Percentiles rank a stretch among this genome's conserved stretches.
These are phyloP conservation scores for Wickerhamiella australiensis DNA, from an alignment of 805 yeast genomes.

Conservation along the genomic window DNA sequence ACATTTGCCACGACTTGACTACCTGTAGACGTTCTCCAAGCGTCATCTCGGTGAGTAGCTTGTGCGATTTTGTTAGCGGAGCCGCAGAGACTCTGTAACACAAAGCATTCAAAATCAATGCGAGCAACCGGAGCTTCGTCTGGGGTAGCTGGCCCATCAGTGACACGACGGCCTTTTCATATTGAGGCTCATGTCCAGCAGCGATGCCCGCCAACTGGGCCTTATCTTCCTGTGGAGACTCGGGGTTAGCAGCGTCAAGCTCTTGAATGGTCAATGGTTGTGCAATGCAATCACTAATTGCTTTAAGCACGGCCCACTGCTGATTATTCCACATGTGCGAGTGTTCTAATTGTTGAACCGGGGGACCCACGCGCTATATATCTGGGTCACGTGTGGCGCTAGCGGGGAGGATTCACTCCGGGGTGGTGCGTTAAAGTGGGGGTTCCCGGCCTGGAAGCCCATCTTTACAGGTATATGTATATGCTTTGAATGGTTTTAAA, in stretches of 20 bases:
- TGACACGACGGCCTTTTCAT: not conserved
- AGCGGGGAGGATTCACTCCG: not conserved
- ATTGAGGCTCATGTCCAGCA: not conserved
- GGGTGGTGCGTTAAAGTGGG: not conserved
- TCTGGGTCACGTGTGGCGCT: not conserved
- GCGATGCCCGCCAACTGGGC: not conserved
- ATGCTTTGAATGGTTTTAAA: too few relatives aligned
- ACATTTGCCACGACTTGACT: constrained; percentile 33
- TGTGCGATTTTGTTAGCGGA: constrained; percentile 19
- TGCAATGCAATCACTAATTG: constrained; percentile 4
- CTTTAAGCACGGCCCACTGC: constrained; percentile 7
- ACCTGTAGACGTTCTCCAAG: constrained; percentile 27
- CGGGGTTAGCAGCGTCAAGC: constrained; percentile 5
- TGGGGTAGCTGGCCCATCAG: not conserved
- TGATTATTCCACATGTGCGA: not conserved
- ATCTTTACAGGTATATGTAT: not conserved
- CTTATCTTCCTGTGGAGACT: not conserved
- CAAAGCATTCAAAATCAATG: constrained; percentile 18
- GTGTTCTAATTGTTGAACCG: not conserved
- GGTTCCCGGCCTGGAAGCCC: not conserved
- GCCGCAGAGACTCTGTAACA: constrained; percentile 20
- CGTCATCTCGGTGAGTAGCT: constrained; percentile 22
- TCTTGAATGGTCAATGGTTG: not conserved
- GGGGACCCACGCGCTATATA: not conserved
- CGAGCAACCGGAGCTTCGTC: constrained; percentile 12